phyloP scores from a whole-genome alignment of 106 monocot genomes.

The Dioscorea alata region DNA sequence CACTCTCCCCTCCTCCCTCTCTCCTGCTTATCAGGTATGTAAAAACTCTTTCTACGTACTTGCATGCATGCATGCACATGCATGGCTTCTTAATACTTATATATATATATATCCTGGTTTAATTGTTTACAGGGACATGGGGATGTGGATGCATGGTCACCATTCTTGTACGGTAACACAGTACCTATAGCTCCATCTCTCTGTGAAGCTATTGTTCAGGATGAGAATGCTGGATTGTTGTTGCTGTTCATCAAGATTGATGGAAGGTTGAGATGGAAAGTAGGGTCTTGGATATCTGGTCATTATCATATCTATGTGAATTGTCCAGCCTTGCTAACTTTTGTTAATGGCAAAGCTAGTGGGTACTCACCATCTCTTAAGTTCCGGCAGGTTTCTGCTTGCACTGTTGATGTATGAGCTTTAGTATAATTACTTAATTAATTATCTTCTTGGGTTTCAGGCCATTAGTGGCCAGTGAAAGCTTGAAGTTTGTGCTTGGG shows the following conservation, averaged over 20 bases:
- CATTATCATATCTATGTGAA: conserved; percentile 30
- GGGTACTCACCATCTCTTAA: conserved; percentile 3
- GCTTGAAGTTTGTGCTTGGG: not conserved
- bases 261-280: conserved; percentile 13
- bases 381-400: conserved; percentile 30
- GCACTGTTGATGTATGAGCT: conserved; percentile 36
- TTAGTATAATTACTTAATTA: not conserved
- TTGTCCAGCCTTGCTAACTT: conserved; percentile 37
- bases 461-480: not conserved
- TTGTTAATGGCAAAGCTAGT: not conserved
- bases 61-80: too few relatives aligned
- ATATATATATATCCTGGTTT: too few relatives aligned
- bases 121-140: conserved; percentile 23
- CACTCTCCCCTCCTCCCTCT: conserved; percentile 15
- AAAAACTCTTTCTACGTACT: too few relatives aligned
- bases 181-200: conserved; percentile 48
- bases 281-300: conserved; percentile 8
- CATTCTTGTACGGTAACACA: conserved; percentile 19
- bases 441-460: not conserved
- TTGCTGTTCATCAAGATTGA: conserved; percentile 2
- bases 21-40: conserved; percentile 19
- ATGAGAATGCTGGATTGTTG: conserved; percentile 18
- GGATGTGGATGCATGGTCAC: conserved; percentile 47
- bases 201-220: conserved; percentile 11
- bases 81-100: too few relatives aligned